A percentile compares a stretch with the other conserved stretches of the same genome.
Conservation (phyloP, 441 rosid genomes). For the Pelargonium fulgidum region DNA sequence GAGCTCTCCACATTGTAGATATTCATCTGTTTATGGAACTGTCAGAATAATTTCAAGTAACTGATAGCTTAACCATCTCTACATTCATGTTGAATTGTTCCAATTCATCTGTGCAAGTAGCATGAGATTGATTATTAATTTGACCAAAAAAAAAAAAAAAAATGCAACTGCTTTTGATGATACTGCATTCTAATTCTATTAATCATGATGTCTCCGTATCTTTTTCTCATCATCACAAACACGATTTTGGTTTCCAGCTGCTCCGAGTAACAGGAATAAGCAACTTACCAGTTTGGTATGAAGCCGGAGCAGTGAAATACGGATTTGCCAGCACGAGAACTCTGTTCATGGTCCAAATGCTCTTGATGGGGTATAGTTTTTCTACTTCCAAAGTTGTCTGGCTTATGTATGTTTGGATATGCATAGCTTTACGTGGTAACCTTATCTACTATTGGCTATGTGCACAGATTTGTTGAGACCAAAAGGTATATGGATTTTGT, state of each 20-base stretch:
- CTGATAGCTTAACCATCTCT: no score
- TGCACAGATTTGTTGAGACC: conserved; percentile 67
- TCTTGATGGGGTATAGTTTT: conserved; percentile 70
- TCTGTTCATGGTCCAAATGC: conserved; percentile 57
- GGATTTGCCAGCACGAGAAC: conserved; percentile 68
- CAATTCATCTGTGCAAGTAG: no score
- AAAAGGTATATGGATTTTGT: conserved; percentile 81
- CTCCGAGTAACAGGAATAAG: conserved; percentile 67
- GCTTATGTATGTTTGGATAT: no score
- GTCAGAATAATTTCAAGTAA: no score
- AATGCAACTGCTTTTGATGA: no score
- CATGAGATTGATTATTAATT: no score
- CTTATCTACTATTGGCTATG: background rate
- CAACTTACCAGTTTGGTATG: conserved; percentile 81
- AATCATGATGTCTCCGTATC: background rate
- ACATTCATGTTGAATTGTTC: no score
- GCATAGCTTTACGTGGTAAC: background rate
- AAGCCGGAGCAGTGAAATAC: conserved; percentile 82
- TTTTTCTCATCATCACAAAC: no score
- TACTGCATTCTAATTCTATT: no score
- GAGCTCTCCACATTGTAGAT: background rate
- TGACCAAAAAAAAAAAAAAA: no score
- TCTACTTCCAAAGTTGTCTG: no score
- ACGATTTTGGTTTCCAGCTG: conserved; percentile 31
- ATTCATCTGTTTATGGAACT: no score